phyloP scores from a whole-genome alignment of 441 rosid species.

The Adansonia madagascariensis region DNA sequence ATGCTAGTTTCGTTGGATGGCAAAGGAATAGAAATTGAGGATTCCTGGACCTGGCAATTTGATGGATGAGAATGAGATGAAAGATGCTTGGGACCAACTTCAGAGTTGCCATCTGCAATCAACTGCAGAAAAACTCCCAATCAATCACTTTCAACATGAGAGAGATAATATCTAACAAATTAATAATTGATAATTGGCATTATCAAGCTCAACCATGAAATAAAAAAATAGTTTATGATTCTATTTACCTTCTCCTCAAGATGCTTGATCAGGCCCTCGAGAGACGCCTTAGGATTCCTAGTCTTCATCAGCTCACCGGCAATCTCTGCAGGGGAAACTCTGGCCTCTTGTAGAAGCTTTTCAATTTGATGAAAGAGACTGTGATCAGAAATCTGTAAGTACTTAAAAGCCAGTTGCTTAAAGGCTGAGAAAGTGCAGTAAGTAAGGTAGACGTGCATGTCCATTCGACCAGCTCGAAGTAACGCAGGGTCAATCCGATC shows the following conservation, averaged over 20 bases:
- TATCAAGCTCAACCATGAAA: not conserved
- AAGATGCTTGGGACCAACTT: not conserved
- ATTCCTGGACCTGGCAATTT: slow-evolving; percentile 5
- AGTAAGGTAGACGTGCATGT: slow-evolving; percentile 63
- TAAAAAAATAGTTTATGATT: not conserved
- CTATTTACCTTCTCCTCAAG: slow-evolving; percentile 38
- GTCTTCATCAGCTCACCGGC: slow-evolving; percentile 64
- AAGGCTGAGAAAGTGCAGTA: slow-evolving; percentile 56
- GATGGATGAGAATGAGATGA: not conserved
- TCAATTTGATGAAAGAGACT: slow-evolving; percentile 44
- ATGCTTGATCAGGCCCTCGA: slow-evolving; percentile 45
- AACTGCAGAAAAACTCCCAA: slow-evolving; percentile 12
- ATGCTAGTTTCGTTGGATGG: not conserved
- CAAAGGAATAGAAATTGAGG: slow-evolving; percentile 12
- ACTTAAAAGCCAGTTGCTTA: slow-evolving; percentile 53
- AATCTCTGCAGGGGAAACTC: slow-evolving; percentile 65
- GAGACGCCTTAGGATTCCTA: slow-evolving; percentile 46
- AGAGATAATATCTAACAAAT: not conserved
- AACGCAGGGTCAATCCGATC: slow-evolving; percentile 66
- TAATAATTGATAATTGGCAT: not conserved
- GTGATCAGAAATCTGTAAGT: slow-evolving; percentile 47
- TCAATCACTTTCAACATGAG: not conserved
- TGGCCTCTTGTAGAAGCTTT: slow-evolving; percentile 28
- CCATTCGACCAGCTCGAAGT: slow-evolving; percentile 79
- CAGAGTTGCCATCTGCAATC: slow-evolving; percentile 15